Evolutionary conservation across 192 early-diverging fungal genomes (phyloP), one percentile per base, ranked within the genome.

Genomic region (Backusella psychrophila): DNA sequence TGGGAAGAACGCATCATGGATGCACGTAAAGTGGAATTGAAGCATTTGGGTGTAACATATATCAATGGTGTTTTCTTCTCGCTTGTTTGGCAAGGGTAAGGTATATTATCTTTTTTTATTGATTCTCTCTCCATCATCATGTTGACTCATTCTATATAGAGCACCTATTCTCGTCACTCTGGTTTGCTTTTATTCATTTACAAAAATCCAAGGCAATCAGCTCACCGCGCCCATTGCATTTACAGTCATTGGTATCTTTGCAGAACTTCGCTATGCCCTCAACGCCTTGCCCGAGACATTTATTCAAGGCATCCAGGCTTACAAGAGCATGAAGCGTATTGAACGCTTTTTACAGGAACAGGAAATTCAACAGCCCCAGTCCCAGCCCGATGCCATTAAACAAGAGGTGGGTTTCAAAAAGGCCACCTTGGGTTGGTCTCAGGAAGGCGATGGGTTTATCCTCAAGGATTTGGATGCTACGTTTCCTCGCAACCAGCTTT

Each of bases 211-310:
- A 67, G 78, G 75, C 6, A 68, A 89, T 12, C 81, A 85, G 26
- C 82, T 97, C 38, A 92, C 90, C 0, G 81, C 93, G 0, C 85
- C 85, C 33, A 77, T 93, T 46, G 92, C 94, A 0, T 98, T 98
- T 82, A 94, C 95, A 0, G 90, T 94, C 1, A 82, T 99, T 38
- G 80, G 93, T 6, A 82, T 99, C 5, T 98, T 98, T 84, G 96
- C 96, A 74, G 83, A 95, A 67, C 79, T 98, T 23, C 91, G 93
- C 72, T 94, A 94, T 83, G 95, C 97, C 42, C 85, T 98, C 35
- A 79, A 88, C 66, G 87, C 92, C 42, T 88, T 98, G 68, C 97
- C 97, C 1, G 87, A 81, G 49, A 89, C 95, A 31, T 87, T 99
- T 31, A 85, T 89, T 2, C 80, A 89, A 4, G 70, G 85, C 7